A percentile compares a stretch with the other conserved stretches of the same genome.
Conservation (phyloP, 2,329 filamentous ascomycete genomes). For the Aspergillus novoparasiticus region DNA sequence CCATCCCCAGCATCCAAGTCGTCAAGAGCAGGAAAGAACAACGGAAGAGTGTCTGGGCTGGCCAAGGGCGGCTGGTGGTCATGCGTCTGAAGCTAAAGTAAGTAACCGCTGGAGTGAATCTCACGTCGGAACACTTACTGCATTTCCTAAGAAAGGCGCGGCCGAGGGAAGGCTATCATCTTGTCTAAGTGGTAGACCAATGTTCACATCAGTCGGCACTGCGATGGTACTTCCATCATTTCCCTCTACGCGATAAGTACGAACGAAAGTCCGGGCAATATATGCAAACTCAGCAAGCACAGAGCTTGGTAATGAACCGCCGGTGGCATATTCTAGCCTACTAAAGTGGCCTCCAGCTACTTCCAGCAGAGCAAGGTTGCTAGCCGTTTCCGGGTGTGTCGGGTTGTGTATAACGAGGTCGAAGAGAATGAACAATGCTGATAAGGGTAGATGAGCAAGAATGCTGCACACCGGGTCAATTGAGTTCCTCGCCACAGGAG, state of each 20-base stretch:
- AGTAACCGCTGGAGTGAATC: no score
- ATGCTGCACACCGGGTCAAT: constrained; percentile 20
- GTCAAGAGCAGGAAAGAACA: neutral
- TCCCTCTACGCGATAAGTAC: neutral
- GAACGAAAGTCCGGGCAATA: constrained; percentile 45
- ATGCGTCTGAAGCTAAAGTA: no score
- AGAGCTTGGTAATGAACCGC: constrained; percentile 41
- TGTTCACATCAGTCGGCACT: neutral
- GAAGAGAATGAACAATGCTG: constrained; percentile 45
- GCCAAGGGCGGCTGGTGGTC: no score
- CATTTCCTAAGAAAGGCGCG: no score
- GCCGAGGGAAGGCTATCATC: no score
- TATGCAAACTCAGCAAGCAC: constrained; percentile 46
- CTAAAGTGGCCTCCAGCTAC: constrained; percentile 49
- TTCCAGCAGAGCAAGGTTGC: constrained; percentile 46
- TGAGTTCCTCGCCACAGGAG: neutral
- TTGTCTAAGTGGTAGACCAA: neutral
- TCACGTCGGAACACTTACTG: no score
- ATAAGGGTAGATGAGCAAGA: constrained; percentile 40
- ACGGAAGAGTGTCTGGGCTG: no score
- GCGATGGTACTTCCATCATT: neutral
- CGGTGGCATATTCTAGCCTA: constrained; percentile 43
- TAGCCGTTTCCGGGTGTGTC: constrained; percentile 35
- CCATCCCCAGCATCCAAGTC: neutral
- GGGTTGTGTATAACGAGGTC: constrained; percentile 46